These are phyloP conservation scores for Symbiotaphrina buchneri DNA, from an alignment of 495 filamentous ascomycete species.

Conservation along the genomic window DNA sequence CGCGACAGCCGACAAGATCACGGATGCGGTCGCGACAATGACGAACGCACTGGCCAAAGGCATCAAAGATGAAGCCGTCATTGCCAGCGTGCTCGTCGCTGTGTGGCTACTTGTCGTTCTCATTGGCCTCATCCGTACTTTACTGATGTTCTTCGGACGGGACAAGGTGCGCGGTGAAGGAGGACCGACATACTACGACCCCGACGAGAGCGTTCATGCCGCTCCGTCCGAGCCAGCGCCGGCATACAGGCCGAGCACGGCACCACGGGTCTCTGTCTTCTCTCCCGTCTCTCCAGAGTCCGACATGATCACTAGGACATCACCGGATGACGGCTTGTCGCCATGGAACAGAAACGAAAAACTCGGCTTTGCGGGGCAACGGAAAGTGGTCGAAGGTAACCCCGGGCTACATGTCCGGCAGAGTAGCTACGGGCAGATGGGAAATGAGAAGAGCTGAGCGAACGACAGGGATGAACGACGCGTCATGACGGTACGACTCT, in stretches of 20 bases:
- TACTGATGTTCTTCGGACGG: constrained; percentile 22
- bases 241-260: background rate
- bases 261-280: background rate
- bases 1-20: constrained; percentile 58
- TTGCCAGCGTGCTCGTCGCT: constrained; percentile 43
- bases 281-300: background rate
- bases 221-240: background rate
- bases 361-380: constrained; percentile 1
- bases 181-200: constrained; percentile 9
- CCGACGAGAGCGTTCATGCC: background rate
- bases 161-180: constrained; percentile 30
- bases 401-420: background rate
- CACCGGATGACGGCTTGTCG: background rate
- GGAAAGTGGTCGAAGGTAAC: background rate
- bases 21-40: constrained; percentile 44
- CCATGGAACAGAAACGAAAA: constrained; percentile 1
- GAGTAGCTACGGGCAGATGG: constrained; percentile 1
- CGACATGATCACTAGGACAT: background rate
- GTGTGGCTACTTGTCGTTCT: constrained; percentile 59
- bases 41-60: constrained; percentile 33
- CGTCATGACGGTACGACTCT: too few species aligned
- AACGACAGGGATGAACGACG: too few species aligned
- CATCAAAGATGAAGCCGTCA: constrained; percentile 53
- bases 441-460: background rate
- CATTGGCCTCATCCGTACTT: constrained; percentile 43